A percentile compares a stretch with the other conserved stretches of the same genome.
Evolutionary conservation across 1,139 yeast genomes (phyloP).

Genomic region (Magnusiomyces magnusii): DNA sequence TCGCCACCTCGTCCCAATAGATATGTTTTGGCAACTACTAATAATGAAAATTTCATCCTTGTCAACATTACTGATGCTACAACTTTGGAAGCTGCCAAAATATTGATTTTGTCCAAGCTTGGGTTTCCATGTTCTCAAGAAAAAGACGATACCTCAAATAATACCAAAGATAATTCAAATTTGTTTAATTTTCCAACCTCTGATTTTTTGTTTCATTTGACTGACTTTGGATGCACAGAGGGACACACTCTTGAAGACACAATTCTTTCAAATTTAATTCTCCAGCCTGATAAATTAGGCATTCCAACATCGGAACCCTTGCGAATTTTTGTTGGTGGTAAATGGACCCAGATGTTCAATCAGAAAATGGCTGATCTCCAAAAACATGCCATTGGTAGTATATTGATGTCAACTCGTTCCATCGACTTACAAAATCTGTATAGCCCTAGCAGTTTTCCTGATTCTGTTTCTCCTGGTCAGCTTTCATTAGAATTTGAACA

Average conservation of each 20-base stretch:
- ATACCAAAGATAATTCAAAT: background rate
- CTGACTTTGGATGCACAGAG: slow-evolving; percentile 59
- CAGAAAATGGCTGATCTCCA: background rate
- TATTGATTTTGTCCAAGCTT: slow-evolving; percentile 16
- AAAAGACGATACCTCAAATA: background rate
- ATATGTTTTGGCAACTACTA: slow-evolving; percentile 50
- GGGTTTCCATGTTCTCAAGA: background rate
- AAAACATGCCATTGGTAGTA: background rate
- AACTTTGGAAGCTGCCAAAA: slow-evolving; percentile 35
- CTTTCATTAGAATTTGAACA: slow-evolving; percentile 17
- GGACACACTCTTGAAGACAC: slow-evolving; percentile 54
- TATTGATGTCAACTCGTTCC: background rate
- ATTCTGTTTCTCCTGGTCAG: slow-evolving; percentile 19
- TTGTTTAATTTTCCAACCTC: background rate
- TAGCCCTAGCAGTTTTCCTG: background rate
- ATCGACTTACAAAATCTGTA: background rate
- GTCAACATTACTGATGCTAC: slow-evolving; percentile 37
- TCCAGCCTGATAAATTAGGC: slow-evolving; percentile 8
- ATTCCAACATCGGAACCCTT: slow-evolving; percentile 22
- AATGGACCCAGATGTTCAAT: background rate
- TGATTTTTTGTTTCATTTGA: slow-evolving; percentile 50
- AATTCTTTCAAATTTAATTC: slow-evolving; percentile 38
- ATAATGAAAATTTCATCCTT: slow-evolving; percentile 48
- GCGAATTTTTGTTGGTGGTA: slow-evolving; percentile 23
- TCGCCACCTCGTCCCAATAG: slow-evolving; percentile 19